phyloP scores from a whole-genome alignment of 495 filamentous ascomycete species.

The Rusavskia elegans region DNA sequence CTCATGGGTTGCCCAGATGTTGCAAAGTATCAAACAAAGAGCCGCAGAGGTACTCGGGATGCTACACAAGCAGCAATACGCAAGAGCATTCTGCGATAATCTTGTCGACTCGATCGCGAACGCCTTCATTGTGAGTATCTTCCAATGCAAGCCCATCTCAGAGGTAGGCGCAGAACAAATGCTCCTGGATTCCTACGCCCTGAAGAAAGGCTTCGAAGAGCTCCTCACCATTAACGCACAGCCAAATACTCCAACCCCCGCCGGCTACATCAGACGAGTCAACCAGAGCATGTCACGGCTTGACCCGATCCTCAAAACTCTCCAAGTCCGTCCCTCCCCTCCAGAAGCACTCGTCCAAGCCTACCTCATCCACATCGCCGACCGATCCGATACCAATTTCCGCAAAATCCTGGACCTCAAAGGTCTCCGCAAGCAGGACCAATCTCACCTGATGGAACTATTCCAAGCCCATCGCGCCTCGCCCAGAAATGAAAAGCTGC shows the following conservation, averaged over 20 bases:
- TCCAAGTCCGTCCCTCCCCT: constrained; percentile 83
- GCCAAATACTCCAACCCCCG: constrained; percentile 30
- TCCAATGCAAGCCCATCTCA: constrained; percentile 75
- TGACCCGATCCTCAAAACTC: constrained; percentile 85
- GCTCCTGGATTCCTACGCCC: constrained; percentile 83
- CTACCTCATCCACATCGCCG: constrained; percentile 87
- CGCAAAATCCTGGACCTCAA: constrained; percentile 90
- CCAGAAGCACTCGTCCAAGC: constrained; percentile 92
- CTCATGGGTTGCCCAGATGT: constrained; percentile 70
- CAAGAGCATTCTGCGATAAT: constrained; percentile 86
- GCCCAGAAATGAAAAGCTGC: constrained; percentile 31
- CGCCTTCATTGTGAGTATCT: constrained; percentile 66
- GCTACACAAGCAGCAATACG: constrained; percentile 86
- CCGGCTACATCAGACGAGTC: constrained; percentile 74
- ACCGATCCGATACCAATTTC: constrained; percentile 86
- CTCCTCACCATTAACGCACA: constrained; percentile 39
- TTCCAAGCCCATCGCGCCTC: constrained; percentile 64
- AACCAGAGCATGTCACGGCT: constrained; percentile 70
- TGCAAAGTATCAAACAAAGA: constrained; percentile 52
- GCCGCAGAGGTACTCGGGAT: constrained; percentile 57
- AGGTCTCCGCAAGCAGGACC: constrained; percentile 65
- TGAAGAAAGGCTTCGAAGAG: constrained; percentile 66
- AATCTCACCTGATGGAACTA: constrained; percentile 68
- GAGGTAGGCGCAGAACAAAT: constrained; percentile 98
- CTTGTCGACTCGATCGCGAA: constrained; percentile 71